Base-by-base conservation (phyloP, 1,284 basidiomycete species). In the Puccinia hordei region DNA sequence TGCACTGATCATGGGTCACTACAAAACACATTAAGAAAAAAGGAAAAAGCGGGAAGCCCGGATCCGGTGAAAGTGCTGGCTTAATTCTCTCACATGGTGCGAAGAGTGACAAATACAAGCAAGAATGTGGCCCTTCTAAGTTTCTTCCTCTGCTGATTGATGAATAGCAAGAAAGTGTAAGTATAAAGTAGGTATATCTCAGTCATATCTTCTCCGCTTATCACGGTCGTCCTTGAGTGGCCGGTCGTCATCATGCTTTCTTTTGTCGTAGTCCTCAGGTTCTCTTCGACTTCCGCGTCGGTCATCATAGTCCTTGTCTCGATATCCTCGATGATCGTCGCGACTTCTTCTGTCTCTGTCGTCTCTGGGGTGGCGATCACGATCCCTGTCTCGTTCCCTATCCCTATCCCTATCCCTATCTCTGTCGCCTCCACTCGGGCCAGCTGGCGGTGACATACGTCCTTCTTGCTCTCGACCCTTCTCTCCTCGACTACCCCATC, bases 171-270 rank as follows among this genome's bases (percentile, higher is more conserved):
- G 24, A 59, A 33, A 24, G 13, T 24, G 4, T 10, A 63, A 6
- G 4, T 63, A n/a, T 41, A 63, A n/a, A n/a, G 17, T n/a, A 66
- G 63, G 63, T 24, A 41, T 24, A 41, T n/a, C n/a, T 71, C 33
- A 79, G 57, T 79, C 66, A 35, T 55, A 79, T 71, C 76, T 57
- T 49, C 76, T 69, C 41, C 76, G 30, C 53, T 79, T 79, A 27
- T 79, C 76, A 41, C 76, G 65, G 19, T 79, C 76, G 35, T 79
- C 76, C 51, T 69, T 57, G 17, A 49, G 22, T 41, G 46, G 49
- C 57, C 76, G 51, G 49, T 71, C 66, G 55, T 69, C 76, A 35
- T 71, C 66, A 71, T 57, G 53, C 22, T 65, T 63, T 22, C 76
- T 68, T 33, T 79, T 79, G 17, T 79, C 76, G 51, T 71, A 71